These are phyloP conservation scores for Microdochium trichocladiopsis DNA, from an alignment of 2,329 filamentous ascomycete species.

Conservation along the genomic window DNA sequence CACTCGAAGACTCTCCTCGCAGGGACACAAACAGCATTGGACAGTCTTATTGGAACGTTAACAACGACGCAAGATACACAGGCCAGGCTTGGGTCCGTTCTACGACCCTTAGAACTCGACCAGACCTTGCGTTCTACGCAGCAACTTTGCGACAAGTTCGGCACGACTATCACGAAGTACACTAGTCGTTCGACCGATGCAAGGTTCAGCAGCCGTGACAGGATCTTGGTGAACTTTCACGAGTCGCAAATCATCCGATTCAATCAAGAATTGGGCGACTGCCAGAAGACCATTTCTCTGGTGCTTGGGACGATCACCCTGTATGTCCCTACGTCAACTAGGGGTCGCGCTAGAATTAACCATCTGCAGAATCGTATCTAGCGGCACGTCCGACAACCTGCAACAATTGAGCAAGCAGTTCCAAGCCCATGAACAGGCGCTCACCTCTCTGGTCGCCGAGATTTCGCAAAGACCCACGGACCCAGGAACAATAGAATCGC, in stretches of 20 bases:
- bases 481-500: conserved; percentile 2
- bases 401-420: conserved; percentile 4
- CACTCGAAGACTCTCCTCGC: background rate
- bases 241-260: conserved; percentile 5
- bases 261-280: conserved; percentile 7
- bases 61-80: background rate
- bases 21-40: background rate
- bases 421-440: conserved; percentile 6
- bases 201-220: background rate
- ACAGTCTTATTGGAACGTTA: background rate
- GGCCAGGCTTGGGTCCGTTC: background rate
- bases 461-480: conserved; percentile 3
- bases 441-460: conserved; percentile 4
- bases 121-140: background rate
- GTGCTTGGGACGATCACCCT: conserved; percentile 6
- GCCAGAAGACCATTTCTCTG: conserved; percentile 7
- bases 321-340: conserved; percentile 1
- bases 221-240: conserved; percentile 3
- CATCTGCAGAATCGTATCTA: conserved; percentile 4
- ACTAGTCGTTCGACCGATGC: background rate
- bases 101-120: background rate
- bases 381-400: conserved; percentile 4
- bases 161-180: background rate
- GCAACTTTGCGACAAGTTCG: background rate
- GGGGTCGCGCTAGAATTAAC: background rate